Conservation (phyloP, 176 grass and related monocot species). For the Rhipidocladum racemiflorum region DNA sequence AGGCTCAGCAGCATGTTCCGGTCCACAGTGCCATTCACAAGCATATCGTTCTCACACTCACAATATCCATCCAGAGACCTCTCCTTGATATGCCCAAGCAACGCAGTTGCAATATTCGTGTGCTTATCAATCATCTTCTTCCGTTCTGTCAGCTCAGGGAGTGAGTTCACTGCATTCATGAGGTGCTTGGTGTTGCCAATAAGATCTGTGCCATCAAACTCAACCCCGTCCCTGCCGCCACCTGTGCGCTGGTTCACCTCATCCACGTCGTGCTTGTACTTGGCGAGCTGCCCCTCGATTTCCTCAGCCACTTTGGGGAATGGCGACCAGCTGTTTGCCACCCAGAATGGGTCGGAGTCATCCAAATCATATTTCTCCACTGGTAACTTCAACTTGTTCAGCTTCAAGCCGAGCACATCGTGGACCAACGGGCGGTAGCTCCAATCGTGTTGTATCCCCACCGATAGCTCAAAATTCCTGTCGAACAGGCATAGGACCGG, state of each 20-base stretch:
- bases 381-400: conserved; percentile 55
- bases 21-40: conserved; percentile 69
- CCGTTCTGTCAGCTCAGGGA: conserved; percentile 77
- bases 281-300: conserved; percentile 69
- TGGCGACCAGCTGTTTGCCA: conserved; percentile 74
- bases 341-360: conserved; percentile 87
- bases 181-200: conserved; percentile 92
- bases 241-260: conserved; percentile 83
- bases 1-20: conserved; percentile 56
- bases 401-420: conserved; percentile 74
- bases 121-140: conserved; percentile 98
- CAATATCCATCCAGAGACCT: conserved; percentile 84
- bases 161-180: conserved; percentile 91
- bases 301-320: conserved; percentile 86
- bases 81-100: conserved; percentile 86
- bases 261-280: conserved; percentile 95
- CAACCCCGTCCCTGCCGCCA: conserved; percentile 66
- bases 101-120: conserved; percentile 76
- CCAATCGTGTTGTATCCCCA: conserved; percentile 89
- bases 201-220: conserved; percentile 86
- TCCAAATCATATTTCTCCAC: conserved; percentile 79
- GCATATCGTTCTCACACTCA: conserved; percentile 79
- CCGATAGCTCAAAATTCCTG: conserved; percentile 75
- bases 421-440: conserved; percentile 88
- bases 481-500: conserved; percentile 80